Conservation (phyloP, 805 yeast species). For the Kodamaea kaohsiungensis region DNA sequence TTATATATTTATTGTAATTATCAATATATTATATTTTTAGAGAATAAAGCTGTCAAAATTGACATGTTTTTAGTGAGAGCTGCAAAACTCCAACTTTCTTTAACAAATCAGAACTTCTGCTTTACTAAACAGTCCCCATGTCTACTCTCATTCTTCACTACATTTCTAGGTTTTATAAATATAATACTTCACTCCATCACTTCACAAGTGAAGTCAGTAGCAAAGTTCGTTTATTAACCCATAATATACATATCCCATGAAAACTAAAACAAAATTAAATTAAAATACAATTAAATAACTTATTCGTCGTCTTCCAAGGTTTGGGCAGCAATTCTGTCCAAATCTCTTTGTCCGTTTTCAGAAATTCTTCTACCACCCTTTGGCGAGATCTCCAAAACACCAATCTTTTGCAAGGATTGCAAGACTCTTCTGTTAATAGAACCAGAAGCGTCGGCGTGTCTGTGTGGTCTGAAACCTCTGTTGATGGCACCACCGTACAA, state of each 20-base stretch:
- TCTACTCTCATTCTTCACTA: no score
- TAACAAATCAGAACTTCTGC: no score
- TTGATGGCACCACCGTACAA: constrained; percentile 98
- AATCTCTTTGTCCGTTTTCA: constrained; percentile 99
- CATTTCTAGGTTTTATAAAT: neutral
- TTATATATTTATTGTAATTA: neutral
- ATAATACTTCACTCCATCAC: neutral
- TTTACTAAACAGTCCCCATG: no score
- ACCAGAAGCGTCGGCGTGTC: constrained; percentile 99
- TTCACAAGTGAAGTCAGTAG: neutral
- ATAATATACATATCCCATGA: constrained; percentile 6
- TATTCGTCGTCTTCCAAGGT: constrained; percentile 86
- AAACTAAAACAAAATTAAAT: constrained; percentile 2
- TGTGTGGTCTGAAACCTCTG: constrained; percentile 99
- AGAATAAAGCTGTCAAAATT: no score
- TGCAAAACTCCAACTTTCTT: no score
- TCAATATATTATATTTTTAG: no score
- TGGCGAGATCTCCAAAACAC: constrained; percentile 93
- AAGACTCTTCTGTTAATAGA: constrained; percentile 98
- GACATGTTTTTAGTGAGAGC: no score
- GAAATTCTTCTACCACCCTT: constrained; percentile 99
- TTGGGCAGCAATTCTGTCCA: constrained; percentile 99
- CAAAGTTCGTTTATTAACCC: constrained; percentile 1
- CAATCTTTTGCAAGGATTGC: constrained; percentile 97
- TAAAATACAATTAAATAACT: constrained; percentile 13